phyloP scores from a whole-genome alignment of 2,329 filamentous ascomycete genomes.

The Eurotiales sp. region DNA sequence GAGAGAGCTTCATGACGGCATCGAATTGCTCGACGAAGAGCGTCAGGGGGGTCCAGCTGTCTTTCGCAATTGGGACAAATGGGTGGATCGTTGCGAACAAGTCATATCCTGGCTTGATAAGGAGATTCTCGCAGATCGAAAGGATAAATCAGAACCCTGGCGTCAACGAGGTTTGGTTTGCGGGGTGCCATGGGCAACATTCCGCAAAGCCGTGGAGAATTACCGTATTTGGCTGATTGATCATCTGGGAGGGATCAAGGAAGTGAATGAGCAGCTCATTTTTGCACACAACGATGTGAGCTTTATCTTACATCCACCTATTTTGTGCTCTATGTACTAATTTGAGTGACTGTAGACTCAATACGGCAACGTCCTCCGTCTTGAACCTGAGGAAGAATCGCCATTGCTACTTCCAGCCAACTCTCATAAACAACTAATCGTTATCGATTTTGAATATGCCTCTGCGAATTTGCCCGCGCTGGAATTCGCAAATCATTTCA shows the following conservation, averaged over 20 bases:
- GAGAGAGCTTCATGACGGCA: slow-evolving; percentile 90
- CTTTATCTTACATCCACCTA: slow-evolving; percentile 13
- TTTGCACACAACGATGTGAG: slow-evolving; percentile 98
- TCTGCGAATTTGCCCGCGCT: slow-evolving; percentile 80
- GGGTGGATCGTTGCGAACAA: slow-evolving; percentile 63
- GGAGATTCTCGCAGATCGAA: slow-evolving; percentile 52
- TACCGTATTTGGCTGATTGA: slow-evolving; percentile 72
- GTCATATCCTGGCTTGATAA: slow-evolving; percentile 52
- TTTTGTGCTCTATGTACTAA: neutral
- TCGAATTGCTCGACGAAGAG: slow-evolving; percentile 79
- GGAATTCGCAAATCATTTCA: slow-evolving; percentile 97
- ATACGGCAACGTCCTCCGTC: slow-evolving; percentile 93
- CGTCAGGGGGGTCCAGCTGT: slow-evolving; percentile 74
- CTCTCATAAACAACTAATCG: slow-evolving; percentile 90
- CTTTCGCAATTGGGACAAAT: slow-evolving; percentile 93
- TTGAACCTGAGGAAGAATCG: slow-evolving; percentile 67
- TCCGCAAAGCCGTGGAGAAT: slow-evolving; percentile 68
- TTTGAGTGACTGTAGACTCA: slow-evolving; percentile 68
- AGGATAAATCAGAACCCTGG: slow-evolving; percentile 54
- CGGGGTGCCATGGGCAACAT: slow-evolving; percentile 76
- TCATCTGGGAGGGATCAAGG: slow-evolving; percentile 64
- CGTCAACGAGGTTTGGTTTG: slow-evolving; percentile 71
- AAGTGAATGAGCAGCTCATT: slow-evolving; percentile 70
- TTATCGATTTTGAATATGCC: slow-evolving; percentile 98
- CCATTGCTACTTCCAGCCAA: slow-evolving; percentile 85